Conservation (phyloP, 306 rosid genomes). For the Quercus engelmannii region DNA sequence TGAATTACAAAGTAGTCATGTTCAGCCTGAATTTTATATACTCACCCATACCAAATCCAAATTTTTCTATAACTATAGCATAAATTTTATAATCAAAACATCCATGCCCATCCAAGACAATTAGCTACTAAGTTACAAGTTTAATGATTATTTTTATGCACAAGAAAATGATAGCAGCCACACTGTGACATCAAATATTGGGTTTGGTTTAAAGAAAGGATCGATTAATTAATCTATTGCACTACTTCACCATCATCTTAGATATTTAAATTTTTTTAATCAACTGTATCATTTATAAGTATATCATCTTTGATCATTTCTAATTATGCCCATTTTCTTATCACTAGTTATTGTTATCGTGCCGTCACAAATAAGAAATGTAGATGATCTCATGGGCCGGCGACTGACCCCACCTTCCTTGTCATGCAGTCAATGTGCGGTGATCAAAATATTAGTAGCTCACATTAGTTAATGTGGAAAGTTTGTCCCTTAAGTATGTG, state of each 20-base stretch:
- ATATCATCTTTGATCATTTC: not conserved
- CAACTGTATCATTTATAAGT: not conserved
- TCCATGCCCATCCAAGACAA: not conserved
- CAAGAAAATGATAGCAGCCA: not conserved
- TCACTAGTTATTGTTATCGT: slow-evolving; percentile 32
- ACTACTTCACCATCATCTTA: not conserved
- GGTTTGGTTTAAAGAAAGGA: slow-evolving; percentile 5
- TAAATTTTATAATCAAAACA: not conserved
- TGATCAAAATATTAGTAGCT: not conserved
- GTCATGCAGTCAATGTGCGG: not conserved
- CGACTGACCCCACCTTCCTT: slow-evolving; percentile 25
- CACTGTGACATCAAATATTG: not conserved
- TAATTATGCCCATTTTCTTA: slow-evolving; percentile 13
- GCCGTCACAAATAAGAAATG: slow-evolving; percentile 44
- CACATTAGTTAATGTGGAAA: slow-evolving; percentile 7
- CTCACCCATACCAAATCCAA: not conserved
- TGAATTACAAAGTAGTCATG: not conserved
- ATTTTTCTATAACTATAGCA: not conserved
- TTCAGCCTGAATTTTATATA: not conserved
- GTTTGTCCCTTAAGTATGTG: not conserved
- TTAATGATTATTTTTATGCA: not conserved
- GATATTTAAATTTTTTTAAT: not conserved
- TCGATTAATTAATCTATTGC: not conserved
- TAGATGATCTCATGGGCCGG: slow-evolving; percentile 46
- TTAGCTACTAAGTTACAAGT: not conserved